phyloP scores from a whole-genome alignment of 306 rosid genomes.

The Dicorynia guianensis region DNA sequence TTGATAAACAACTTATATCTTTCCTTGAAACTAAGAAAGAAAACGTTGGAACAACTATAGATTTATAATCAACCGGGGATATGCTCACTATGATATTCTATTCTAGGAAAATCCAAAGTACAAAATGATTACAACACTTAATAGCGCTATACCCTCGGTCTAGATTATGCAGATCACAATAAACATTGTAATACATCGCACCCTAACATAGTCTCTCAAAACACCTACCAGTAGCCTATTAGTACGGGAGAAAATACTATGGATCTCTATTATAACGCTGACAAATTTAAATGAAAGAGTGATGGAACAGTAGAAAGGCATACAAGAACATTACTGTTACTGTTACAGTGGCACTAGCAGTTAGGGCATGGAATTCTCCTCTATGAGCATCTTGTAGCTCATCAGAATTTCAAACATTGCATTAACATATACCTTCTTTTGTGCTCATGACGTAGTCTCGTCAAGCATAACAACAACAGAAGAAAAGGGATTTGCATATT shows the following conservation, averaged over 20 bases:
- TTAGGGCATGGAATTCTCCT: slow-evolving; percentile 23
- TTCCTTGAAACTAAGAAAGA: neutral
- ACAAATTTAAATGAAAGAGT: neutral
- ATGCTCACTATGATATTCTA: neutral
- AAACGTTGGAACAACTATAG: slow-evolving; percentile 17
- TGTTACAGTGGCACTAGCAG: neutral
- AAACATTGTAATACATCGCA: neutral
- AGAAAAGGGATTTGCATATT: slow-evolving; percentile 4
- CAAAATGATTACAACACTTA: neutral
- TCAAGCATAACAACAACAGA: slow-evolving; percentile 6
- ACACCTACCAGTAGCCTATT: neutral
- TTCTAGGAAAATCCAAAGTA: neutral
- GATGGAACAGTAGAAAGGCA: slow-evolving; percentile 3
- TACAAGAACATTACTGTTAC: neutral
- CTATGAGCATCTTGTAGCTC: slow-evolving; percentile 10
- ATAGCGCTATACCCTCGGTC: no score
- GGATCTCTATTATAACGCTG: neutral
- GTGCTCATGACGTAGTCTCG: neutral
- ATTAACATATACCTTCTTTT: neutral
- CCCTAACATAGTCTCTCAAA: neutral
- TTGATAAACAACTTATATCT: neutral
- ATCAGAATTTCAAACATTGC: neutral
- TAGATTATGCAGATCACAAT: no score
- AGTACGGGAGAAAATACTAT: neutral
- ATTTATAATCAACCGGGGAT: neutral